Base-by-base conservation (phyloP, 768 basidiomycete species). In the Boletus fagicola region DNA sequence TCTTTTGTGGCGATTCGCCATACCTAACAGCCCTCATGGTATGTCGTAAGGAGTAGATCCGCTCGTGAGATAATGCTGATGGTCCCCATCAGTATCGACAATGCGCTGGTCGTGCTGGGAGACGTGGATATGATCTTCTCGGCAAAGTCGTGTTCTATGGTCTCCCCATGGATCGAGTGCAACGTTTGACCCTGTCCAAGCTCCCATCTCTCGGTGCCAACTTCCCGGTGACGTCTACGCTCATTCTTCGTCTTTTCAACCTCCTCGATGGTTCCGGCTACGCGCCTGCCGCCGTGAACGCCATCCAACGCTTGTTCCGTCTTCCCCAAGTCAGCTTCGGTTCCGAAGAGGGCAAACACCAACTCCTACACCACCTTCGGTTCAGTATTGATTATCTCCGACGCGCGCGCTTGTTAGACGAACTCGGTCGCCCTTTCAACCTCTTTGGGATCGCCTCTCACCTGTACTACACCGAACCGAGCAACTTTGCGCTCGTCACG, bases 111-210 rank as follows among this genome's bases (percentile, higher is more conserved):
- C 79, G 87, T 67, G 87, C 87, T 40, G 87, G 88, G 56, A 80
- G 88, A 43, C 79, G 88, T 64, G 88, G 87, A 2, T 88, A 78
- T 57, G 87, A 89, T 63, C 77, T 85, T 7, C 74, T 85, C 0
- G 87, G 88, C 8, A 86, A 85, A 51, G 87, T 89, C 39, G 76
- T 90, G 2, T 90, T 90, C 73, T 88, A 86, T 63, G 87, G 86
- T 24, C 66, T 90, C 8, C 71, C 85, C 4, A 77, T 85, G 65
- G 81, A 85, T 56, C 78, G 85, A 40, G 81, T 87, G 4, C 82
- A 86, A 59, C 80, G 86, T 28, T 72, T 90, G 26, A 74, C 85
- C 7, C 69, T 88, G 0, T 90, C 88, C 16, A 81, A 76, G 62
- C 75, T 86, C 24, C 88, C 85, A 5, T 77, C 80, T 13, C 76